Evolutionary conservation across 164 flowering plant species (phyloP).

Genomic region (Stephania japonica): DNA sequence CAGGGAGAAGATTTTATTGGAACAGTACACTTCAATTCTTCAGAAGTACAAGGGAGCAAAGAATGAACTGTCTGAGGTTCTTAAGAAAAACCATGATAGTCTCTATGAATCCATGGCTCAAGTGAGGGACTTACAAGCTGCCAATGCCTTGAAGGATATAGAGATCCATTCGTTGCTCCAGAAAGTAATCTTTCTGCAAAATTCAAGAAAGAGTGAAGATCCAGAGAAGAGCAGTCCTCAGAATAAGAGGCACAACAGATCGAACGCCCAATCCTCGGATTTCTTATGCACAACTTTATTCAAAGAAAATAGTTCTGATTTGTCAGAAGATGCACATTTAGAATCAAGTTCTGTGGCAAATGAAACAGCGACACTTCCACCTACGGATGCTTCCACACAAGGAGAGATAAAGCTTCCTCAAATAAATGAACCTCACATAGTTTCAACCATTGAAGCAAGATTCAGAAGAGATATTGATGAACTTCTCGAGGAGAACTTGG

Average conservation of each 20-base stretch:
- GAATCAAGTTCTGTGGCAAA: constrained; percentile 13
- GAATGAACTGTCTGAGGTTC: constrained; percentile 42
- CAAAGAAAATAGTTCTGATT: constrained; percentile 5
- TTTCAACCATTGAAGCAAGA: constrained; percentile 41
- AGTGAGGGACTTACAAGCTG: constrained; percentile 32
- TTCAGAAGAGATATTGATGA: constrained; percentile 53
- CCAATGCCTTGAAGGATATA: constrained; percentile 45
- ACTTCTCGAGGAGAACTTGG: constrained; percentile 60
- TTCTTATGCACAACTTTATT: not conserved
- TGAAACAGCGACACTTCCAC: constrained; percentile 4
- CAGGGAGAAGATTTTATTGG: constrained; percentile 40
- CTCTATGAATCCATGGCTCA: constrained; percentile 25
- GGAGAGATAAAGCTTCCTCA: constrained; percentile 24
- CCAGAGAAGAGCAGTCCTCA: constrained; percentile 5
- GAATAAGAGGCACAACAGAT: not conserved
- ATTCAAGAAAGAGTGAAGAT: constrained; percentile 14
- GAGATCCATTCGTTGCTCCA: constrained; percentile 39
- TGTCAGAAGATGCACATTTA: constrained; percentile 11
- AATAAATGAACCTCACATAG: constrained; percentile 16
- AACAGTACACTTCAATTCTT: constrained; percentile 46
- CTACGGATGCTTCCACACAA: constrained; percentile 11
- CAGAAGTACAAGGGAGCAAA: constrained; percentile 50
- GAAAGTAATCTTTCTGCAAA: constrained; percentile 36
- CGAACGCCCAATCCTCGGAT: not conserved
- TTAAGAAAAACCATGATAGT: constrained; percentile 32